Evolutionary conservation across 1,139 yeast species (phyloP), one percentile per base, ranked within the genome.

Genomic region (Pneumocystis jirovecii): DNA sequence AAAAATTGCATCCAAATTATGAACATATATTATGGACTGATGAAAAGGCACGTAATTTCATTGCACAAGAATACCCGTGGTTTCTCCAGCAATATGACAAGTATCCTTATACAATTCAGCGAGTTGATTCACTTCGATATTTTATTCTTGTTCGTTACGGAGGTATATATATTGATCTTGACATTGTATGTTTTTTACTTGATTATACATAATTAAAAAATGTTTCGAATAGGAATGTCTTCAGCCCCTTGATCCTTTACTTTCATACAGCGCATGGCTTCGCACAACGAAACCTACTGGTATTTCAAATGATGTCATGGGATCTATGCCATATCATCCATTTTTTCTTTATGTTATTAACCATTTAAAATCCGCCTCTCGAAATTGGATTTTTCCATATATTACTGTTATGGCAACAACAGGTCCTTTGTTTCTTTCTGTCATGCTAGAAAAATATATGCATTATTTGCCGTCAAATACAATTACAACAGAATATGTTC

Each of bases 101-200:
- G 60, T 90, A 90, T 74, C 83, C 81, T 61, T 89, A 84, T 73
- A 90, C 91, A 39, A 91, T 91, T 70, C 85, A 89, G 79, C 78
- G 97, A 68, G 97, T 96, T 0, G 97, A 90, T 72, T 95, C 89
- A n/a, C 87, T 91, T 64, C 80, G 97, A 69, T 90, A 90, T 76
- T 90, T 90, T 76, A 87, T 88, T 3, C 79, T 90, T 70, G 82
- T 80, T 66, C 90, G 87, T 73, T 89, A 82, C 73, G 97, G 97
- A 66, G 97, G 97, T 61, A 81, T 91, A 61, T 90, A 90, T 76
- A 85, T 90, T 69, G 97, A 90, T 76, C 79, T 90, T 71, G 97
- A 90, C 73, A 96, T 88, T 74, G 68, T 65, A 63, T 5, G 62
- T 66, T 25, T 61, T 31, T 15, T 45, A 31, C 4, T 44, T 63